These are phyloP conservation scores for Phytophthora uliginosa DNA, from an alignment of 352 stramenopile genomes.

Conservation along the genomic window DNA sequence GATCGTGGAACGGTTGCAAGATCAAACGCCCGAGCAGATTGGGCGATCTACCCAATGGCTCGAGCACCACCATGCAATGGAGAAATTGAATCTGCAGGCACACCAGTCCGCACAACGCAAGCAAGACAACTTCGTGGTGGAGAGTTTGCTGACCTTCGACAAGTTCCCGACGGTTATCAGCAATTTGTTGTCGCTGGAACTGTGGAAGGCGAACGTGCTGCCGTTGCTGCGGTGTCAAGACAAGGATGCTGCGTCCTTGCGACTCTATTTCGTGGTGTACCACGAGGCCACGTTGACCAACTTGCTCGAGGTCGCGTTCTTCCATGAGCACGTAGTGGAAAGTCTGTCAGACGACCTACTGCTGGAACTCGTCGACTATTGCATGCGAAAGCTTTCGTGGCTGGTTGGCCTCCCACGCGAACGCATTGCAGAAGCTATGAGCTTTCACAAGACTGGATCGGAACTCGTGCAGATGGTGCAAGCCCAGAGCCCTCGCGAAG, in stretches of 20 bases:
- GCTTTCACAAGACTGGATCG: slow-evolving; percentile 77
- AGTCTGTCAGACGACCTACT: slow-evolving; percentile 89
- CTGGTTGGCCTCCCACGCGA: slow-evolving; percentile 76
- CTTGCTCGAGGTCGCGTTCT: slow-evolving; percentile 91
- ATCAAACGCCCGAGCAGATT: slow-evolving; percentile 72
- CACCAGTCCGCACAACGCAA: slow-evolving; percentile 92
- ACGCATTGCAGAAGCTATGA: slow-evolving; percentile 62
- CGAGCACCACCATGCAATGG: slow-evolving; percentile 86
- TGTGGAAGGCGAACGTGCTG: slow-evolving; percentile 91
- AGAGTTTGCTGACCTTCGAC: slow-evolving; percentile 93
- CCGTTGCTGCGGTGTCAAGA: slow-evolving; percentile 66
- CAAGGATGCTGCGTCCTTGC: slow-evolving; percentile 71
- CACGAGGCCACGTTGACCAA: slow-evolving; percentile 92
- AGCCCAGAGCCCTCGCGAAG: slow-evolving; percentile 58
- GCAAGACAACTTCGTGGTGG: slow-evolving; percentile 95
- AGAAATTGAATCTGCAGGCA: slow-evolving; percentile 96
- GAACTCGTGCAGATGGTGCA: slow-evolving; percentile 78
- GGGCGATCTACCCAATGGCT: slow-evolving; percentile 82
- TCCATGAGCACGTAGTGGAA: slow-evolving; percentile 92
- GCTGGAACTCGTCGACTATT: slow-evolving; percentile 96
- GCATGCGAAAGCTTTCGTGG: slow-evolving; percentile 91
- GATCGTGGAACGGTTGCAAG: slow-evolving; percentile 78
- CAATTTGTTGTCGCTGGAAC: slow-evolving; percentile 91
- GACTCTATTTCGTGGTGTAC: slow-evolving; percentile 95
- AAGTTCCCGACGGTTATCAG: slow-evolving; percentile 91